Conservation (phyloP, 1,284 basidiomycete genomes). For the Singerocomus rubriflavus region DNA sequence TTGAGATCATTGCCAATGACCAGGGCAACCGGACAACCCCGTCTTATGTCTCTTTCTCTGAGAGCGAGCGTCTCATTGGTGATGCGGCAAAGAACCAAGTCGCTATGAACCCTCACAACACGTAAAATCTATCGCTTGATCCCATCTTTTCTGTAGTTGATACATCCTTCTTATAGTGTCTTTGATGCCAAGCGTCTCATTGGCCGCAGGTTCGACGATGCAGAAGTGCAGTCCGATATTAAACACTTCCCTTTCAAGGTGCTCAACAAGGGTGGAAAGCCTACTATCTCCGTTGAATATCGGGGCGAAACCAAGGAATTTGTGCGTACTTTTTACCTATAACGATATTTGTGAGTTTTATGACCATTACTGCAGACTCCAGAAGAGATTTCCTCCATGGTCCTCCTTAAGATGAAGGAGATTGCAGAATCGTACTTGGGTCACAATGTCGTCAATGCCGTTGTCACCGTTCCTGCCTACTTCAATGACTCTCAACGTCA, state of each 20-base stretch:
- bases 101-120: slow-evolving; percentile 82
- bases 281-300: slow-evolving; percentile 87
- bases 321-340: slow-evolving; percentile 46
- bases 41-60: slow-evolving; percentile 91
- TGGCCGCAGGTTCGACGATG: slow-evolving; percentile 80
- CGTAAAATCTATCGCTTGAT: slow-evolving; percentile 40
- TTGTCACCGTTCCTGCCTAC: slow-evolving; percentile 94
- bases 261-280: slow-evolving; percentile 81
- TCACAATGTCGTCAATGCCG: slow-evolving; percentile 78
- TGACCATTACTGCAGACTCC: slow-evolving; percentile 59
- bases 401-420: slow-evolving; percentile 98
- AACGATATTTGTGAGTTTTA: slow-evolving; percentile 4
- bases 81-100: slow-evolving; percentile 97
- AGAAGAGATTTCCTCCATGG: slow-evolving; percentile 98
- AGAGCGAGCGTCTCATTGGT: slow-evolving; percentile 91
- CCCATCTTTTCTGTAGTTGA: slow-evolving; percentile 9
- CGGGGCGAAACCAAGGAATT: slow-evolving; percentile 92
- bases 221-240: slow-evolving; percentile 91
- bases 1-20: slow-evolving; percentile 97
- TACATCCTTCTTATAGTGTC: slow-evolving; percentile 46
- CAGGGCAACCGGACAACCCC: slow-evolving; percentile 97
- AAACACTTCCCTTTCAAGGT: slow-evolving; percentile 97
- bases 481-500: slow-evolving; percentile 98
- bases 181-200: slow-evolving; percentile 92
- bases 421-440: slow-evolving; percentile 97